A percentile compares a stretch with the other conserved stretches of the same genome.
Evolutionary conservation across 2,329 filamentous ascomycete genomes (phyloP).

Genomic region (Diplocarpon rosae): DNA sequence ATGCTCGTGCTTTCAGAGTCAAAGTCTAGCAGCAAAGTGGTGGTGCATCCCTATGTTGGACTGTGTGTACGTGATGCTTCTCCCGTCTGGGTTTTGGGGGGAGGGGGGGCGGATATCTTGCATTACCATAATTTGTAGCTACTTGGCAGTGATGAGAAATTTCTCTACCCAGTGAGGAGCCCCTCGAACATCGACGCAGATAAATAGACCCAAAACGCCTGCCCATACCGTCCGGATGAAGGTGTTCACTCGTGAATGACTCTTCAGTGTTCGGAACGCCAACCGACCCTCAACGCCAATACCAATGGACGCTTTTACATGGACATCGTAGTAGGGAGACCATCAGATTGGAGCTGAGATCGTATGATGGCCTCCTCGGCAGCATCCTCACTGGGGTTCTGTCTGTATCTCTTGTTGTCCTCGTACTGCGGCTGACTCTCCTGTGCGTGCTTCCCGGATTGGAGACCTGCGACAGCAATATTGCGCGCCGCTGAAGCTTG

Average conservation of each 20-base stretch:
- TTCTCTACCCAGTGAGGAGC: no score
- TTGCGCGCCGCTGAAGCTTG: slow-evolving; percentile 28
- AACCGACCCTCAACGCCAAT: slow-evolving; percentile 8
- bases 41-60: no score
- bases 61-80: no score
- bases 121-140: no score
- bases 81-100: no score
- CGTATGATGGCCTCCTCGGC: slow-evolving; percentile 42
- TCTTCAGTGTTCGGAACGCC: slow-evolving; percentile 3
- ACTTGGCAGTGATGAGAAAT: no score
- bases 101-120: no score
- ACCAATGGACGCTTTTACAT: slow-evolving; percentile 14
- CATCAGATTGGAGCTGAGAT: slow-evolving; percentile 34
- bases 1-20: no score
- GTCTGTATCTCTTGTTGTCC: slow-evolving; percentile 29
- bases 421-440: slow-evolving; percentile 16
- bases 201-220: slow-evolving; percentile 2
- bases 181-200: no score
- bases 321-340: slow-evolving; percentile 18
- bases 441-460: slow-evolving; percentile 19
- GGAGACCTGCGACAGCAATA: slow-evolving; percentile 26
- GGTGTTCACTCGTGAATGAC: not conserved
- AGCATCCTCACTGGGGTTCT: slow-evolving; percentile 29
- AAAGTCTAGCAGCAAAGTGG: no score
- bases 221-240: not conserved